Evolutionary conservation across 2,329 filamentous ascomycete genomes (phyloP), one percentile per base, ranked within the genome.

Genomic region (Dactylella cylindrospora): DNA sequence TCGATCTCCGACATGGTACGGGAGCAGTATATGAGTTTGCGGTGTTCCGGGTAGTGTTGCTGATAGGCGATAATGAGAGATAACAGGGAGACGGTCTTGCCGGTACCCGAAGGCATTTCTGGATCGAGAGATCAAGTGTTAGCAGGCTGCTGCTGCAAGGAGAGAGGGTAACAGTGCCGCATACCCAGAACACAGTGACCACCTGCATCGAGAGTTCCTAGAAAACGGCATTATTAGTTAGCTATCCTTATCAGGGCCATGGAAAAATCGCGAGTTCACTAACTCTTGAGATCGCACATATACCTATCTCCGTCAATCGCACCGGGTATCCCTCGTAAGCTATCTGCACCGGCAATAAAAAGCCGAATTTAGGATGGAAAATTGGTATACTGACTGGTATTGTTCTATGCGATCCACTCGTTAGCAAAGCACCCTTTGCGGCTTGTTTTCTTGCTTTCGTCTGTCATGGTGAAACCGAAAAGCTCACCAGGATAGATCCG

Each of bases 1-100:
- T 98, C 93, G 70, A 98, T 98, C 76, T 98, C 93, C 29, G 93
- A 98, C 90, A 98, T 98, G 53, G 93, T 98, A 84, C 93, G 90
- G 66, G 93, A 98, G 77, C 93, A 98, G 75, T 98, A 98, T 52
- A 98, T 96, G 45, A 98, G 83, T 74, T 98, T 98, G 52, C 94
- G 81, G 69, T 93, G 88, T 71, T 95, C 89, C 2, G 90, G 89
- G 70, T 91, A 90, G 72, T 90, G 85, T 72, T 93, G 88, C 74
- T 98, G 94, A 70, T 98, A 98, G 33, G 93, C 91, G 55, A 98
- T 84, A 70, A 98, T 98, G 68, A 98, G 81, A 0, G 93, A 96
- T 36, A 98, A 78, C 3, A 98, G 79, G 7, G 93, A 96, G 20
- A 98, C 88, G 0, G 93, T 98, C 78, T 98, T 98, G 64, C 93